Evolutionary conservation across 495 filamentous ascomycete genomes (phyloP), one percentile per base, ranked within the genome.

Genomic region (Penicillium verhagenii): DNA sequence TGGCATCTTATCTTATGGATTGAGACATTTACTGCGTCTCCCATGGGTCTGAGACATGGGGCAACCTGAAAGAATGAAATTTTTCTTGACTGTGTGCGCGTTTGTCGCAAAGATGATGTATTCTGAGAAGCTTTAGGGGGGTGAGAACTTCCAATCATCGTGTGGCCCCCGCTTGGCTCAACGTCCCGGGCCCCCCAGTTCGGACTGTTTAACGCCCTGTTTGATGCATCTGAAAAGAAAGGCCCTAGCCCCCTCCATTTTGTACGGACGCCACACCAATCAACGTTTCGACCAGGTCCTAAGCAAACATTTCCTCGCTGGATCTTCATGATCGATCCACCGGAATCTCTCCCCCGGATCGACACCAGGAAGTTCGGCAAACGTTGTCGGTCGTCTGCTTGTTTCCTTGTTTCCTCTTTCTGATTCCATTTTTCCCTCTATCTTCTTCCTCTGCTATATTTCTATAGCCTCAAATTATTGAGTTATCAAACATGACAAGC

Each of bases 281-380:
- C 56, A 56, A 46, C 39, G 40, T 54, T 50, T 56, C 20, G 59
- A 52, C 59, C 49, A 39, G 42, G 33, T 19, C 20, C 18, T n/a
- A 40, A 54, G 51, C 67, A 70, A 70, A 68, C 67, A 70, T 63
- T 60, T 47, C 25, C 29, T 18, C 38, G 18, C 26, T 45, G 46
- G 29, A 40, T 51, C 52, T 60, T 57, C 45, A 59, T 57, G 50
- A 60, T 58, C 44, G 37, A 45, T 45, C 45, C 52, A 50, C 26
- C 55, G 58, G 45, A 53, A 50, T 28, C 11, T 37, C 19, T 56
- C 49, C 42, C 42, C 60, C 51, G 58, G 59, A 63, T 67, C 60
- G 54, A 31, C 57, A 40, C 37, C 28, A 54, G 58, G 58, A 58
- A 40, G 31, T 61, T 49, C 60, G 60, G 56, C 65, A 68, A 66